Percentiles rank a stretch among this genome's conserved stretches.
Evolutionary conservation across 495 filamentous ascomycete genomes (phyloP).

Genomic region (Penicillium cosmopolitanum): DNA sequence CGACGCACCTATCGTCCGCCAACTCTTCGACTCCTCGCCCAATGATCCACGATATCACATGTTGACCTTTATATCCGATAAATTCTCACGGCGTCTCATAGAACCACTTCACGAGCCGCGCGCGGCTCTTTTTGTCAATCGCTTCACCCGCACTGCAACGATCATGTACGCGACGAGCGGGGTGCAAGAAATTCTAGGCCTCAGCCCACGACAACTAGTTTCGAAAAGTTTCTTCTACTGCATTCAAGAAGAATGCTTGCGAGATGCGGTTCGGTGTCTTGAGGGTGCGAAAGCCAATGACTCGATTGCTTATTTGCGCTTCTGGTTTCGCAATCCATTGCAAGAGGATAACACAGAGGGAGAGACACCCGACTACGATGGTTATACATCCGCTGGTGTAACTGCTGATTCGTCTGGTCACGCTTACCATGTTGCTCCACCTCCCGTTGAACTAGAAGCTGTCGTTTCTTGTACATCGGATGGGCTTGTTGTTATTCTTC

Average conservation of each 20-base stretch:
- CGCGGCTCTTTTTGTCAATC: conserved; percentile 83
- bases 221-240: conserved; percentile 33
- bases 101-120: conserved; percentile 72
- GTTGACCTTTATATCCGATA: conserved; percentile 81
- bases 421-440: neutral
- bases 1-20: conserved; percentile 79
- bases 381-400: neutral
- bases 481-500: conserved; percentile 81
- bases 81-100: conserved; percentile 70
- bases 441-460: conserved; percentile 73
- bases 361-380: conserved; percentile 2
- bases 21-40: conserved; percentile 79
- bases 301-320: conserved; percentile 91
- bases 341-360: conserved; percentile 40
- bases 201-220: conserved; percentile 44
- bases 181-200: conserved; percentile 70
- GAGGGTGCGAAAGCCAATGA: conserved; percentile 91
- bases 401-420: neutral
- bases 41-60: conserved; percentile 89
- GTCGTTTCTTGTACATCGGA: conserved; percentile 91
- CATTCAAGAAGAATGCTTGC: conserved; percentile 54
- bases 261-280: conserved; percentile 74
- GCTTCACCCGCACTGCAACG: conserved; percentile 79
- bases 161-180: conserved; percentile 88
- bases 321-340: conserved; percentile 79